Base-by-base conservation (phyloP, 805 yeast species). In the Schizosaccharomyces osmophilus region DNA sequence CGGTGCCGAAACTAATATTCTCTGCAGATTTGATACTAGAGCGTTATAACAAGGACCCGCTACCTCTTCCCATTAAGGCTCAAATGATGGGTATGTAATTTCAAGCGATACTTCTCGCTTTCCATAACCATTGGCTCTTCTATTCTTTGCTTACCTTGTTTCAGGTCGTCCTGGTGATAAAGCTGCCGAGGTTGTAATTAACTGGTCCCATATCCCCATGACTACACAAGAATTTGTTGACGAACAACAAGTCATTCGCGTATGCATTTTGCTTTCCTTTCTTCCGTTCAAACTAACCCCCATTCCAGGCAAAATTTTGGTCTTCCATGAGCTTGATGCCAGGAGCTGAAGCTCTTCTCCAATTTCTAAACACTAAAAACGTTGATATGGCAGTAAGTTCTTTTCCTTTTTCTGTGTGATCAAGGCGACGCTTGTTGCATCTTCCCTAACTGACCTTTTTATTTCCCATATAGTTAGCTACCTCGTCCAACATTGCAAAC, bases 81-180 rank as follows among this genome's bases (percentile, higher is more conserved):
- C 55, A 60, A 22, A 48, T 60, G 57, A 45, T 60, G 58, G 65
- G 83, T 93, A 0, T 90, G 97, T 97, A 94, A 86, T 65, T 79
- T 89, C 60, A 93, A 93, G 72, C 41, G 26, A 76, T 87, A 64
- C 78, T 83, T 65, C 73, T 93, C 32, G 97, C 93, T 73, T 98
- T 98, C 0, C 55, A 48, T 24, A 15, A 3, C 15, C 2, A 6
- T 36, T 36, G 3, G 17, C 2, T 1, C 32, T 36, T 11, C 22
- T 51, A 17, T 51, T 17, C 17, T 17, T 24, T 29, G 36, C 57
- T 51, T 26, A 19, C 31, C 22, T 9, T 19, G n/a, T 51, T 24
- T 6, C 57, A 51, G 31, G 57, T 51, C 36, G n/a, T 8, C 22
- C 51, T 4, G 22, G 51, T 3, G 51, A 45, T 15, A 45, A 78